Conservation (phyloP, 2,329 filamentous ascomycete species). For the Plenodomus lindquistii region DNA sequence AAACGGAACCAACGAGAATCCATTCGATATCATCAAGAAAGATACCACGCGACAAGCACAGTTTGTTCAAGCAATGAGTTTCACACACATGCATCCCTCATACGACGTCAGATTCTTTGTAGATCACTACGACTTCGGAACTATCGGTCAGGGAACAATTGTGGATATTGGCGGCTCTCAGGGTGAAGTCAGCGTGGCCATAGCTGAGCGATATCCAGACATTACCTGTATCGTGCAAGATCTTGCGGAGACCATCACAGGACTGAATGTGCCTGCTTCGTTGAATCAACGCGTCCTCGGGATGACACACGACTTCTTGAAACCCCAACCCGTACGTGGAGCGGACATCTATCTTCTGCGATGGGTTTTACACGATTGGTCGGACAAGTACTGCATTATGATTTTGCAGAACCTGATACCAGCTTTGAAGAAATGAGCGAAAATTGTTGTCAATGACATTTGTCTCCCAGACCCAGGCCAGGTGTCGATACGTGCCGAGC, state of each 20-base stretch:
- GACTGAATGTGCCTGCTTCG: constrained; percentile 7
- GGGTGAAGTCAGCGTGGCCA: constrained; percentile 7
- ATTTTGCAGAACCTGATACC: constrained; percentile 16
- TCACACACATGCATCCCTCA: background rate
- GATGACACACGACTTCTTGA: constrained; percentile 19
- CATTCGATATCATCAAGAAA: constrained; percentile 11
- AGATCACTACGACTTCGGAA: background rate
- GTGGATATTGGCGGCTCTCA: constrained; percentile 16
- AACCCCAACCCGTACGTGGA: constrained; percentile 14
- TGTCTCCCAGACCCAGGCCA: constrained; percentile 1
- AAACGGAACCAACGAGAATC: constrained; percentile 10
- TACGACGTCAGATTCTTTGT: background rate
- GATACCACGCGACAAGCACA: constrained; percentile 10
- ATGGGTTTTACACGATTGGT: constrained; percentile 48
- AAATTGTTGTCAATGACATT: constrained; percentile 11
- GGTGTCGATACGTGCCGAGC: background rate
- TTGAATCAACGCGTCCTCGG: constrained; percentile 9
- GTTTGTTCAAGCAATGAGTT: constrained; percentile 13
- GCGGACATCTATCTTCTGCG: constrained; percentile 44
- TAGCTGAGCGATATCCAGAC: constrained; percentile 6
- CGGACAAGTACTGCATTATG: constrained; percentile 29
- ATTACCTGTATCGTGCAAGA: constrained; percentile 16
- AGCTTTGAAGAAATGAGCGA: constrained; percentile 24
- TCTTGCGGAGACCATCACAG: constrained; percentile 8
- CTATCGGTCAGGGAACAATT: background rate